These are phyloP conservation scores for Malassezia japonica DNA, from an alignment of 1,284 basidiomycete species.

Conservation along the genomic window DNA sequence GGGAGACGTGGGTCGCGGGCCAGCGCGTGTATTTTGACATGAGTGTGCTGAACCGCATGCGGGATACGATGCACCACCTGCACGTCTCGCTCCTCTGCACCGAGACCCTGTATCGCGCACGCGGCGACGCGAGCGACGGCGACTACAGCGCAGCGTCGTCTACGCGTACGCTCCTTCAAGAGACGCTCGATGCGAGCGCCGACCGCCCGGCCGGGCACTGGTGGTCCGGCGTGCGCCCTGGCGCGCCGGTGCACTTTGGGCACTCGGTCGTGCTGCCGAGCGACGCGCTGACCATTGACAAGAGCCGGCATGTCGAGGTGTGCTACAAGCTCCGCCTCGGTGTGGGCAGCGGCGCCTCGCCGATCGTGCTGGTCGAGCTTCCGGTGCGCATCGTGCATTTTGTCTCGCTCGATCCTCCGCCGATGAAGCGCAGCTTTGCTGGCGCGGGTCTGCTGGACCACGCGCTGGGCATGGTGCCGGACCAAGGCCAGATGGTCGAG, in stretches of 20 bases:
- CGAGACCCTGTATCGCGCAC: constrained; percentile 11
- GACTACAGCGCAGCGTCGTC: constrained; percentile 19
- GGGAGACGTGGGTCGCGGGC: constrained; percentile 74
- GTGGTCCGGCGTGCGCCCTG: constrained; percentile 42
- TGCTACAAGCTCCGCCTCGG: constrained; percentile 66
- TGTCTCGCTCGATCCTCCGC: constrained; percentile 68
- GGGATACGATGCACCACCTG: constrained; percentile 1
- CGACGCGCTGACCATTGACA: constrained; percentile 65
- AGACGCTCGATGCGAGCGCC: constrained; percentile 28
- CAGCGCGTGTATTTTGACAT: constrained; percentile 69
- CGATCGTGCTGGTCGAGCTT: constrained; percentile 52
- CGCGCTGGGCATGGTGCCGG: background rate
- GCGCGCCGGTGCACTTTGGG: constrained; percentile 30
- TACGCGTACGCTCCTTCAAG: constrained; percentile 24
- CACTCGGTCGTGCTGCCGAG: constrained; percentile 50
- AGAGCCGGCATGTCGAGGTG: constrained; percentile 69
- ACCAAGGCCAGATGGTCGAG: constrained; percentile 25
- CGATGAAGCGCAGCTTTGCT: constrained; percentile 36
- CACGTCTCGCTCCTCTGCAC: constrained; percentile 1
- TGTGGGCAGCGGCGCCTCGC: constrained; percentile 57
- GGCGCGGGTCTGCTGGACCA: constrained; percentile 4
- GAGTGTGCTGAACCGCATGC: constrained; percentile 62
- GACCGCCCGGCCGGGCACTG: constrained; percentile 13
- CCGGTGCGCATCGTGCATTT: constrained; percentile 69
- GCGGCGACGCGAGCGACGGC: constrained; percentile 19